Base-by-base conservation (phyloP, 805 yeast genomes). In the Alloascoidea hylecoeti region DNA sequence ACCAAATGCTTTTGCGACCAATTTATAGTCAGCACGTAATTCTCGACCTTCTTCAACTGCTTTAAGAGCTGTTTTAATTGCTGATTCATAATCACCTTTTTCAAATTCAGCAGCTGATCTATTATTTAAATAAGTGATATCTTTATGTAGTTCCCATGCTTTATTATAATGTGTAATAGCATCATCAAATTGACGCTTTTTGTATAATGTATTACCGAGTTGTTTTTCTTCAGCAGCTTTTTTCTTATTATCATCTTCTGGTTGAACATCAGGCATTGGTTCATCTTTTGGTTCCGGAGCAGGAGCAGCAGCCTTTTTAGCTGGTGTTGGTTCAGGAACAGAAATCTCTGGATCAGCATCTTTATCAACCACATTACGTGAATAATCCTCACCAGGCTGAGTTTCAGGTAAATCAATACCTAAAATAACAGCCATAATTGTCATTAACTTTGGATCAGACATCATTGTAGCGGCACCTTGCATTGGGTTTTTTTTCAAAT, bases 61-160 rank as follows among this genome's bases (percentile, higher is more conserved):
- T 37, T 61, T 60, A 48, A 72, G 63, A 57, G 96, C 79, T 3
- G 96, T 84, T 42, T 68, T 61, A 46, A 92, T 82, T 33, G 95
- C 88, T 6, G 77, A 61, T 41, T 86, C 95, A 51, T 72, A 82
- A 52, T 86, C 96, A 44, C 92, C 95, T 58, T 88, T 85, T 63
- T 92, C 99, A 53, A 61, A 92, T 61, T 92, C 95, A 23, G 98
- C 99, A 41, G 99, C 97, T 32, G 98, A 92, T 52, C 94, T 76
- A 68, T 92, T 92, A 67, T 94, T 92, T 56, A 92, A 69, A 56
- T 81, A 92, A 1, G 97, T 89, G 52, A 89, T 84, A 55, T 92
- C 97, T 52, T 76, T 70, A 61, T 66, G 60, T 15, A 75, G 56
- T 23, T 77, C 80, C 81, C 85, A 92, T 2, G 99, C 99, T 53